Percentiles rank a stretch among this genome's conserved stretches.
Evolutionary conservation across 2,329 filamentous ascomycete genomes (phyloP).

Genomic region (Xylariaceae sp.): DNA sequence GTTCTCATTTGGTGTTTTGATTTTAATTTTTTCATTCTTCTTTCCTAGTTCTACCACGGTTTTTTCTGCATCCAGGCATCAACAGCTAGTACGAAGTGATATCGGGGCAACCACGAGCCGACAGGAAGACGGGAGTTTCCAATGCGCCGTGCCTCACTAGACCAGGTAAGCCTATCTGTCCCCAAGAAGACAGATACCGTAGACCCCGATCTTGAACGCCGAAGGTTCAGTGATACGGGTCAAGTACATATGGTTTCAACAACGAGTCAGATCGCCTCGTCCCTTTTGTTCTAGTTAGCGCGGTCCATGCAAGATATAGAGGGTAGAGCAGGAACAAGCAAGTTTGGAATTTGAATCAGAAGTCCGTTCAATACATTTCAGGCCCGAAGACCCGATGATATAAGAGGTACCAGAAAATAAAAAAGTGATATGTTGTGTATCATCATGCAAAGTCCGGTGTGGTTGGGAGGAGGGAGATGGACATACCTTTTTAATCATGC

Average conservation of each 20-base stretch:
- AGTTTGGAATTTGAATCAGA: constrained; percentile 52
- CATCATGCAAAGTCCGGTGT: constrained; percentile 53
- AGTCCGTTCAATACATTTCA: constrained; percentile 81
- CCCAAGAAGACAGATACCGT: too few relatives aligned
- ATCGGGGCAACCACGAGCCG: too few relatives aligned
- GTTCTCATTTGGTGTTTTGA: too few relatives aligned
- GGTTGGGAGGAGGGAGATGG: constrained; percentile 13
- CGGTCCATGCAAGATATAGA: neutral
- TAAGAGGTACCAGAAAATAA: constrained; percentile 97
- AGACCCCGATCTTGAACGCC: neutral
- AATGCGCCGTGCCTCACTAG: too few relatives aligned
- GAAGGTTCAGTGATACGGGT: neutral
- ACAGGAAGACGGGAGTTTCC: too few relatives aligned
- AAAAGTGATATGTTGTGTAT: constrained; percentile 58
- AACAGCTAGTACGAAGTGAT: too few relatives aligned
- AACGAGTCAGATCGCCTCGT: neutral
- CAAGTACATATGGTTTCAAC: neutral
- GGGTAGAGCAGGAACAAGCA: neutral
- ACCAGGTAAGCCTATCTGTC: too few relatives aligned
- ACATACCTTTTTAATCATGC: constrained; percentile 32
- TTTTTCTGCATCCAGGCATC: too few relatives aligned
- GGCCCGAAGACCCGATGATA: constrained; percentile 61
- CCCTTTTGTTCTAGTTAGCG: constrained; percentile 10
- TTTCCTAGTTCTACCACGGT: too few relatives aligned
- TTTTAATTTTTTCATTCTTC: too few relatives aligned